A percentile compares a stretch with the other conserved stretches of the same genome.
These are phyloP conservation scores for Galeopsis tetrahit DNA, from an alignment of 257 asterid genomes.

Conservation along the genomic window DNA sequence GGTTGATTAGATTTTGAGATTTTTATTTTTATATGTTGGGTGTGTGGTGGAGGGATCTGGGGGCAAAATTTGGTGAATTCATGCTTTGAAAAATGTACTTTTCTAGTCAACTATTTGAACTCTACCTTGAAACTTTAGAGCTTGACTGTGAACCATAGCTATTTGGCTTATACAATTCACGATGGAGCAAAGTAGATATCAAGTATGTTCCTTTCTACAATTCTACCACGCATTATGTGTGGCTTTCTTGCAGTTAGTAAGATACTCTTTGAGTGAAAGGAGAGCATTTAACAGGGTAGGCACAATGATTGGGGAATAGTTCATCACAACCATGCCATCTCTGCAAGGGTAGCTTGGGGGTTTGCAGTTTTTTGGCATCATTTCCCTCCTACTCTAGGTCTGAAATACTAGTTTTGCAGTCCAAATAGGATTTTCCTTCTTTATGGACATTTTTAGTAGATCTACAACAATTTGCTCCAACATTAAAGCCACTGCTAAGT, in stretches of 20 bases:
- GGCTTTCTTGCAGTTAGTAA: neutral
- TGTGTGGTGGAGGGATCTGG: neutral
- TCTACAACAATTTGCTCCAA: slow-evolving; percentile 5
- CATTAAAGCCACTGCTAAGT: neutral
- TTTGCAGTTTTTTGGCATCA: neutral
- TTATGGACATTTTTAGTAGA: neutral
- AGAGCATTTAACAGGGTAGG: slow-evolving; percentile 4
- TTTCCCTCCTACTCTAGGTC: neutral
- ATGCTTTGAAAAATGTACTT: neutral
- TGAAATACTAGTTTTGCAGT: neutral
- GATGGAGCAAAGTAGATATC: neutral
- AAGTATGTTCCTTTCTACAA: neutral
- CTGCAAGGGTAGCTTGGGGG: slow-evolving; percentile 2
- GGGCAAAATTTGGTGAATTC: neutral
- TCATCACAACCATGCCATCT: neutral
- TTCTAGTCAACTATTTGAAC: neutral
- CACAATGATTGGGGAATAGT: neutral
- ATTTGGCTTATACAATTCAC: neutral
- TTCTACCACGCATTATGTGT: neutral
- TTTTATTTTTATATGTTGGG: neutral
- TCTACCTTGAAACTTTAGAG: neutral
- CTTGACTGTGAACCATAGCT: neutral
- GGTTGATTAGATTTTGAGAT: neutral
- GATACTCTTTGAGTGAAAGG: neutral
- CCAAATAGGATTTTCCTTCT: slow-evolving; percentile 3